Evolutionary conservation across 192 early-diverging fungal genomes (phyloP).

Genomic region (Entomortierella parvispora): DNA sequence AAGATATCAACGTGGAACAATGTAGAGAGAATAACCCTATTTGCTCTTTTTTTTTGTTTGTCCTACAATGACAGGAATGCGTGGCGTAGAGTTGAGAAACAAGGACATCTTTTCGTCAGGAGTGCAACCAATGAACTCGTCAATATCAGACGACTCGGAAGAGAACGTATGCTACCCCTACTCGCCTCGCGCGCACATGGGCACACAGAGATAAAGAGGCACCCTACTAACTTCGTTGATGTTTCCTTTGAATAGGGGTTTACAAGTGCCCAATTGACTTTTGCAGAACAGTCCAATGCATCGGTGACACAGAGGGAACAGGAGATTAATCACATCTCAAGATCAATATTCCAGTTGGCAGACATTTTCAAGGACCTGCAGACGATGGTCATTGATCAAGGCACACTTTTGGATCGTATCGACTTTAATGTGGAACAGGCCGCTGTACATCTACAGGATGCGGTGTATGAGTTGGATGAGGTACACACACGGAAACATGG

Average conservation of each 20-base stretch:
- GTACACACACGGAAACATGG: constrained; percentile 44
- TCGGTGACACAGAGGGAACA: constrained; percentile 86
- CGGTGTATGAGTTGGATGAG: constrained; percentile 83
- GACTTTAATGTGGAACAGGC: constrained; percentile 97
- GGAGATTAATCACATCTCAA: constrained; percentile 93
- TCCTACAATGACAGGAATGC: constrained; percentile 25
- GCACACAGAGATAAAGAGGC: background rate
- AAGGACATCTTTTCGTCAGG: constrained; percentile 38
- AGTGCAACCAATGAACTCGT: constrained; percentile 37
- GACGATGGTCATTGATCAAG: constrained; percentile 97
- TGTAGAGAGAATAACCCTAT: background rate
- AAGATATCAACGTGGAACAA: no score
- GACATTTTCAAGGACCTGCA: constrained; percentile 95
- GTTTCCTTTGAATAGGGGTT: constrained; percentile 68
- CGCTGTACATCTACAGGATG: constrained; percentile 80
- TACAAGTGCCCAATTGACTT: constrained; percentile 85
- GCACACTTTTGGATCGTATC: constrained; percentile 95
- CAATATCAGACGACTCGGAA: constrained; percentile 40
- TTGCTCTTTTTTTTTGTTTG: background rate
- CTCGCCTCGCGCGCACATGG: background rate
- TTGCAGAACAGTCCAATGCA: constrained; percentile 80
- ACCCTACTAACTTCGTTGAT: background rate
- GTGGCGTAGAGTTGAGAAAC: constrained; percentile 46
- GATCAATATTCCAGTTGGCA: constrained; percentile 89
- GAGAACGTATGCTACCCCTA: constrained; percentile 18